Base-by-base conservation (phyloP, 352 stramenopile genomes). In the Hyphochytrium catenoides region DNA sequence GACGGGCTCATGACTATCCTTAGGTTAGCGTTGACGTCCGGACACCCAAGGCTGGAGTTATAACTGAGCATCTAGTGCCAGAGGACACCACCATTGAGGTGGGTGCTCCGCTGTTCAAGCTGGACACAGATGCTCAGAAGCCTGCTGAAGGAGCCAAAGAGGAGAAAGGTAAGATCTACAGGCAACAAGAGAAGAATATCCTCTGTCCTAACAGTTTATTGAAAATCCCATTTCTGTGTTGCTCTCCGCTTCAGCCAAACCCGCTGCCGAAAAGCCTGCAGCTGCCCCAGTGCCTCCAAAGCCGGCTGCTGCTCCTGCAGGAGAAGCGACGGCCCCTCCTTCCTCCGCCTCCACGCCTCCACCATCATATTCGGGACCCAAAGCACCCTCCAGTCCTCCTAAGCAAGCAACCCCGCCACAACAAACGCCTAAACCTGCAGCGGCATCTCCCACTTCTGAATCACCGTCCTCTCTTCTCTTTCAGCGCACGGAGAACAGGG, bases 21-120 rank as follows among this genome's bases (percentile, higher is more conserved):
- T 14, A 71, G 59, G 62, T 87, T 18, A 90, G 69, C 48, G 68
- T 93, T 23, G 76, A 91, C 33, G 74, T 93, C 16, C 75, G 89
- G 31, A 75, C 86, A 7, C 66, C 78, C 0, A 69, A 88, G 38
- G 62, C 58, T 2, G 91, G 91, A 26, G 69, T 69, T 39, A 50
- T 98, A 37, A 75, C 73, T 3, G 58, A 94, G 66, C 16, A 62
- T 95, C 31, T 48, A 96, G 31, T 77, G 73, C 8, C 84, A 87
- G 45, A 57, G 3, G 87, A 96, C 33, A 85, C 95, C 41, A 82
- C 91, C 16, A 86, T 98, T 0, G 59, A 93, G 54, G 88, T 98
- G 21, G 89, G 88, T 17, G 63, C 62, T 28, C 54, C 59, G 21
- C 62, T 98, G 5, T 95, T 94, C 56, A 68, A 84, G 41, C 47